Conservation (phyloP, 129 eudicot genomes). For the Kitagawia praeruptora region DNA sequence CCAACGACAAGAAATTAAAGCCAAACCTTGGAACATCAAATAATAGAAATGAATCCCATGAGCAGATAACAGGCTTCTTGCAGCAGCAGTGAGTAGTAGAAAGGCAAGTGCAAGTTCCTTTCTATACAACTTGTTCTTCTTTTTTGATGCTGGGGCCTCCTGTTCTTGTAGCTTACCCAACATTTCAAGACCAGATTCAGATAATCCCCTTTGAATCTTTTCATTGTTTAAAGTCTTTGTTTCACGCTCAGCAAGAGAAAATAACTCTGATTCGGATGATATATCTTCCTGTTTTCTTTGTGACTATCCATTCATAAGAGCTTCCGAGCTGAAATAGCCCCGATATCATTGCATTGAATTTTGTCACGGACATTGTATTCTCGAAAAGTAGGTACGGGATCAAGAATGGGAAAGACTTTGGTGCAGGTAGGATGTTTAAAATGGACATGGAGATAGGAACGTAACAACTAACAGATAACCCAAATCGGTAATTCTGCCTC, state of each 20-base stretch:
- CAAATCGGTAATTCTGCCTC: constrained; percentile 80
- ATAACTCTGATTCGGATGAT: constrained; percentile 79
- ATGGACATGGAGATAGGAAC: constrained; percentile 76
- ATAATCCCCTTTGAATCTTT: constrained; percentile 59
- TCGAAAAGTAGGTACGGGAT: constrained; percentile 88
- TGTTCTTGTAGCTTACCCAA: constrained; percentile 55
- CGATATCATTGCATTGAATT: constrained; percentile 83
- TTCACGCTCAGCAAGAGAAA: constrained; percentile 71
- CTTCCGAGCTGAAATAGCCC: constrained; percentile 95
- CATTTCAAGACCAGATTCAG: constrained; percentile 86
- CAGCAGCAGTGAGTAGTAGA: constrained; percentile 76
- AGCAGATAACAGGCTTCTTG: constrained; percentile 71
- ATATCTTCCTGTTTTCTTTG: constrained; percentile 81
- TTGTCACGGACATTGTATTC: constrained; percentile 96
- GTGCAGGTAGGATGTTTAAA: constrained; percentile 77
- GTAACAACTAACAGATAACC: constrained; percentile 92
- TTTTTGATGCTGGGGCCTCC: constrained; percentile 28
- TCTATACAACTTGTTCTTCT: constrained; percentile 55
- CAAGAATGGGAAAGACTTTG: constrained; percentile 83
- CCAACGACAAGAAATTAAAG: constrained; percentile 83
- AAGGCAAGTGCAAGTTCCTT: constrained; percentile 78
- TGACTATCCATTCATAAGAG: constrained; percentile 91
- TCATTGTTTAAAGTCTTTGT: constrained; percentile 43
- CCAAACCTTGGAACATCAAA: constrained; percentile 80
- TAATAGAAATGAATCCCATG: constrained; percentile 91